Evolutionary conservation across 331 rosid genomes (phyloP).

Genomic region (Malus hybrid): DNA sequence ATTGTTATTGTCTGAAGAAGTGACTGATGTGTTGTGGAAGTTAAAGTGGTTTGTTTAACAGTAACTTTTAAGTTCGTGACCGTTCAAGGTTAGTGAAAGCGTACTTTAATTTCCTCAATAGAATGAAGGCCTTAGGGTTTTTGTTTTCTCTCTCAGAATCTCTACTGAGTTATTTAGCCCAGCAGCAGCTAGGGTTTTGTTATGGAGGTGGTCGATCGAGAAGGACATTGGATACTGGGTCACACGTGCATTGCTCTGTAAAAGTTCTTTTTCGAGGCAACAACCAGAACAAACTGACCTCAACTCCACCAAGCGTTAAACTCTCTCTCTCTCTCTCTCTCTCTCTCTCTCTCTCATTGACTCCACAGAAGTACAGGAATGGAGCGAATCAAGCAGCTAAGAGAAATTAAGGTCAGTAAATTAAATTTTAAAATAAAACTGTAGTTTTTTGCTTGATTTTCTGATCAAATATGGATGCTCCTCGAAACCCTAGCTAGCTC

Average conservation of each 20-base stretch:
- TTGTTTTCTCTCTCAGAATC: slow-evolving; percentile 12
- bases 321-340: slow-evolving; percentile 12
- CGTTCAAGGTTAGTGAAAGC: slow-evolving; percentile 16
- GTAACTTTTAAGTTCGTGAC: background rate
- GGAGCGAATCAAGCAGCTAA: slow-evolving; percentile 24
- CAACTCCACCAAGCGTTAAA: slow-evolving; percentile 29
- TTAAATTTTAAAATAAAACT: background rate
- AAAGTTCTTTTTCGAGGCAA: slow-evolving; percentile 82
- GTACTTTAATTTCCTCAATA: slow-evolving; percentile 14
- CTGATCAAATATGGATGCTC: slow-evolving; percentile 44
- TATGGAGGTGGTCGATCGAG: slow-evolving; percentile 19
- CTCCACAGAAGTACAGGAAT: slow-evolving; percentile 17
- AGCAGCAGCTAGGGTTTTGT: slow-evolving; percentile 45
- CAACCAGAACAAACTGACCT: slow-evolving; percentile 55
- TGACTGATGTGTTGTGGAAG: background rate
- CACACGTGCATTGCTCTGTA: slow-evolving; percentile 75
- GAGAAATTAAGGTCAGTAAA: slow-evolving; percentile 19
- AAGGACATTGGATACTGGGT: slow-evolving; percentile 60
- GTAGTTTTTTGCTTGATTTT: slow-evolving; percentile 35
- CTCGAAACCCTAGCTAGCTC: slow-evolving; percentile 58
- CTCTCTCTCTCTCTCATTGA: slow-evolving; percentile 14
- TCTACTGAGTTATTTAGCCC: background rate
- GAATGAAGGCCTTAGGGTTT: slow-evolving; percentile 20
- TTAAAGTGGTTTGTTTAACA: background rate
- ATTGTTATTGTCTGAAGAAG: slow-evolving; percentile 12